Evolutionary conservation across 2,329 filamentous ascomycete species (phyloP).

Genomic region (Clonostachys sp.): DNA sequence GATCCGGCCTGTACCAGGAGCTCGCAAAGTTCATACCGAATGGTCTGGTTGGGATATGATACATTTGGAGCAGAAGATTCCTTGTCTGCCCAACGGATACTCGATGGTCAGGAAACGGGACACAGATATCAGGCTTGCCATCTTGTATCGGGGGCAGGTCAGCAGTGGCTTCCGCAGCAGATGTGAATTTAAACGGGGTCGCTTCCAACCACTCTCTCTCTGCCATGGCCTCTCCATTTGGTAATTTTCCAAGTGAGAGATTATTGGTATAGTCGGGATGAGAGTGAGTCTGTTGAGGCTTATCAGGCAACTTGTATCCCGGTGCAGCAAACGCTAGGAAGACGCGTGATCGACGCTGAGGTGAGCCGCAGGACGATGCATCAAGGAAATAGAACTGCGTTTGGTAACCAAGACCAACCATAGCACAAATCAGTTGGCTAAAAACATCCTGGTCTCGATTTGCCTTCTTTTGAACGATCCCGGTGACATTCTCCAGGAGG

Average conservation of each 20-base stretch:
- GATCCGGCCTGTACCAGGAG: conserved; percentile 26
- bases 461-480: conserved; percentile 49
- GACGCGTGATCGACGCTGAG: conserved; percentile 61
- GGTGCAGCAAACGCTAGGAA: conserved; percentile 71
- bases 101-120: conserved; percentile 65
- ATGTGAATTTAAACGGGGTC: conserved; percentile 58
- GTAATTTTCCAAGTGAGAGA: conserved; percentile 48
- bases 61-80: conserved; percentile 38
- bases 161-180: conserved; percentile 43
- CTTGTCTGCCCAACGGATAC: conserved; percentile 32
- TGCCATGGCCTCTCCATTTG: conserved; percentile 57
- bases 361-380: conserved; percentile 62
- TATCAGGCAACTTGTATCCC: conserved; percentile 48
- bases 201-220: conserved; percentile 29
- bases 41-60: conserved; percentile 55
- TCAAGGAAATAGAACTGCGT: conserved; percentile 63
- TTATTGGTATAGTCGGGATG: conserved; percentile 34
- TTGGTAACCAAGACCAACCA: conserved; percentile 78
- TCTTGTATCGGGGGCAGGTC: conserved; percentile 63
- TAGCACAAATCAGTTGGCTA: conserved; percentile 65
- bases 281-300: conserved; percentile 58
- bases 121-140: conserved; percentile 55
- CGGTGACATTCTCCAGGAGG: conserved; percentile 71
- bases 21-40: conserved; percentile 46
- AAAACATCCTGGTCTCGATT: conserved; percentile 59